These are phyloP conservation scores for Scheffersomyces cryptocercus DNA, from an alignment of 1,139 yeast species.

Conservation along the genomic window DNA sequence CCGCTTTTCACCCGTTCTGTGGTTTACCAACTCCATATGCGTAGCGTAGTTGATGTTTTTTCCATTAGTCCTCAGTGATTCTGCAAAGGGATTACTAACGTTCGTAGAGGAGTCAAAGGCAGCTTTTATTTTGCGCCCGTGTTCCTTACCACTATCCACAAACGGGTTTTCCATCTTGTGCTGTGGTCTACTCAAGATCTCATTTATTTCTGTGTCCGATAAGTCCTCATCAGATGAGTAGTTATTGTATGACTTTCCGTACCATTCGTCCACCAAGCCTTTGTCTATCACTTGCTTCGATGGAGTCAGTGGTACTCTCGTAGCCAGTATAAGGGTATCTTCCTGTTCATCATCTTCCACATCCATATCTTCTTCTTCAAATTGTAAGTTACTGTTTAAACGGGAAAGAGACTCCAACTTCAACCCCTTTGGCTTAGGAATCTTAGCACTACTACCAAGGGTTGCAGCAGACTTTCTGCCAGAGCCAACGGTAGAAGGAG, in stretches of 20 bases:
- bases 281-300: slow-evolving; percentile 36
- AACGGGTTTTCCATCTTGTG: slow-evolving; percentile 14
- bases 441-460: not conserved
- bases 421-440: not conserved
- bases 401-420: not conserved
- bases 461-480: slow-evolving; percentile 25
- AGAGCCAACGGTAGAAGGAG: slow-evolving; percentile 44
- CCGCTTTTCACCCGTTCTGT: slow-evolving; percentile 39
- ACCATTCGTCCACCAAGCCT: slow-evolving; percentile 37
- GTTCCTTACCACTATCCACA: not conserved
- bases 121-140: not conserved
- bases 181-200: not conserved
- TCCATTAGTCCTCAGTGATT: slow-evolving; percentile 6
- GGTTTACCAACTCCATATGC: slow-evolving; percentile 40
- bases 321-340: slow-evolving; percentile 4
- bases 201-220: slow-evolving; percentile 7
- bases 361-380: slow-evolving; percentile 17
- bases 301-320: slow-evolving; percentile 28
- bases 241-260: slow-evolving; percentile 31
- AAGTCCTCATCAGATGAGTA: slow-evolving; percentile 35
- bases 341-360: slow-evolving; percentile 5
- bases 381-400: slow-evolving; percentile 1
- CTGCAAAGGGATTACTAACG: slow-evolving; percentile 7
- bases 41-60: slow-evolving; percentile 31
- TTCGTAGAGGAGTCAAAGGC: not conserved